phyloP scores from a whole-genome alignment of 371 early-diverging fungal genomes.

The Rhizopus arrhizus region DNA sequence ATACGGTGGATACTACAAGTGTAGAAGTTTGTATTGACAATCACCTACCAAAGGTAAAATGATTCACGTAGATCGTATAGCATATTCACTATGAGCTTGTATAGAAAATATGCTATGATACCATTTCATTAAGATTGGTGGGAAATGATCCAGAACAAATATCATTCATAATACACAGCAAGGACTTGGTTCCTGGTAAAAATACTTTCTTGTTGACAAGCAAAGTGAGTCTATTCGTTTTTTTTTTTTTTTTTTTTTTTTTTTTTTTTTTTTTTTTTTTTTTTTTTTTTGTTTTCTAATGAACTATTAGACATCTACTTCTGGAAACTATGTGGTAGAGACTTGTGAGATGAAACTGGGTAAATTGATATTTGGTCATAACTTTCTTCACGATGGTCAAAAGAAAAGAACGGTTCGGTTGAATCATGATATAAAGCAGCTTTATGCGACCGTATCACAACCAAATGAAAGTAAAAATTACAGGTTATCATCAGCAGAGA shows the following conservation, averaged over 20 bases:
- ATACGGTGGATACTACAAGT: slow-evolving; percentile 61
- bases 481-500: background rate
- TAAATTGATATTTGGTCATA: slow-evolving; percentile 59
- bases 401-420: slow-evolving; percentile 61
- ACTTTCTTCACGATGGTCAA: slow-evolving; percentile 63
- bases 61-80: background rate
- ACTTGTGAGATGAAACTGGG: slow-evolving; percentile 63
- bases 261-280: background rate
- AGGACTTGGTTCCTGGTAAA: slow-evolving; percentile 64
- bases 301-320: slow-evolving; percentile 53
- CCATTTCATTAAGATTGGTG: slow-evolving; percentile 57
- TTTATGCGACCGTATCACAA: slow-evolving; percentile 36
- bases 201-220: slow-evolving; percentile 65
- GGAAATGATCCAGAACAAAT: slow-evolving; percentile 64
- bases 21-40: slow-evolving; percentile 63
- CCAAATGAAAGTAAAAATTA: slow-evolving; percentile 42
- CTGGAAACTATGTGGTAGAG: slow-evolving; percentile 67
- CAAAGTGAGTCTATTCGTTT: slow-evolving; percentile 45
- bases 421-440: slow-evolving; percentile 50
- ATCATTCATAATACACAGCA: slow-evolving; percentile 42
- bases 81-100: background rate
- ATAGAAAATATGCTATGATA: slow-evolving; percentile 55
- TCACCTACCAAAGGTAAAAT: slow-evolving; percentile 58
- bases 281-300: background rate
- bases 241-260: background rate